Conservation (phyloP, 2,329 filamentous ascomycete genomes). For the Harringtonia aguacate region DNA sequence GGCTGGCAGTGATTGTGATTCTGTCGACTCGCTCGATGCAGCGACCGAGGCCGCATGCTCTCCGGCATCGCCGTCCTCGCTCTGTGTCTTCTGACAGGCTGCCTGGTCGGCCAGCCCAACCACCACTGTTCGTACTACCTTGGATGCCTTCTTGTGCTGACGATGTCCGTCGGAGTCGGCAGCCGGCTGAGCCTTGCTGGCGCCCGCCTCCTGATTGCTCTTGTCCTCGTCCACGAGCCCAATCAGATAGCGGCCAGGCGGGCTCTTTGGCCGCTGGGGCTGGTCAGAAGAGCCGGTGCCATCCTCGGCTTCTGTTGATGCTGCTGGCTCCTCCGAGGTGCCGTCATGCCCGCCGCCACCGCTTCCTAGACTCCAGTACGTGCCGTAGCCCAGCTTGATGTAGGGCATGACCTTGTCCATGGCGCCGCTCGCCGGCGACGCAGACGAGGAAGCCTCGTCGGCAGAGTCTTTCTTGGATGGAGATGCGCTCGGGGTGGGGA, state of each 20-base stretch:
- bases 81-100: slow-evolving; percentile 28
- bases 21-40: no score
- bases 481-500: not conserved
- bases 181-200: slow-evolving; percentile 19
- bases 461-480: slow-evolving; percentile 2
- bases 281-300: not conserved
- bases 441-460: slow-evolving; percentile 3
- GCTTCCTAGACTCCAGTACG: slow-evolving; percentile 47
- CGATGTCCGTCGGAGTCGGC: not conserved
- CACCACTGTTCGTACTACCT: slow-evolving; percentile 53
- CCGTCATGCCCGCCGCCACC: slow-evolving; percentile 10
- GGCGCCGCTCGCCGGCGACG: slow-evolving; percentile 20
- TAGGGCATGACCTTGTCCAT: slow-evolving; percentile 51
- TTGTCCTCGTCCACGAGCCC: slow-evolving; percentile 56
- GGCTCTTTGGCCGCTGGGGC: not conserved
- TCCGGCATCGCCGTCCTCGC: no score
- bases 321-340: not conserved
- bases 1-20: no score
- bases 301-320: slow-evolving; percentile 1
- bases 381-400: slow-evolving; percentile 56
- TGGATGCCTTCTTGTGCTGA: not conserved
- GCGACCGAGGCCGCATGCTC: no score
- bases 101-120: slow-evolving; percentile 46
- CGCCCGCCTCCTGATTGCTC: slow-evolving; percentile 3
- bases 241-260: slow-evolving; percentile 32